These are phyloP conservation scores for Gnaphalium uliginosum DNA, from an alignment of 129 eudicot species.

Conservation along the genomic window DNA sequence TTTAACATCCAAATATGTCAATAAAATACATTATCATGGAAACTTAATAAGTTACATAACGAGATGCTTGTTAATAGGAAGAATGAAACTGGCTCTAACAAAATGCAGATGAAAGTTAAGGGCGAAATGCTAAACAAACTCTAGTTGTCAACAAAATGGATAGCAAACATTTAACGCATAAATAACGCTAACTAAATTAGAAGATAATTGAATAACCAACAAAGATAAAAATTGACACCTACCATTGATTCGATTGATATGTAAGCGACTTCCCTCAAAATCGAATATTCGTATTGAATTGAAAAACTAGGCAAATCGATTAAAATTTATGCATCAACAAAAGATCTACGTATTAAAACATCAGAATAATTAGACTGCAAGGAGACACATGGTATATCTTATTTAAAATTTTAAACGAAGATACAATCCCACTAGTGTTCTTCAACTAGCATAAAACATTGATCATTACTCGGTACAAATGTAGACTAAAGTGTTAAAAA, in stretches of 20 bases:
- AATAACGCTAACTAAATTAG: background rate
- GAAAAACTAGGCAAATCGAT: conserved; percentile 2
- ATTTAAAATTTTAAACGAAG: conserved; percentile 10
- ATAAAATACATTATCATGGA: background rate
- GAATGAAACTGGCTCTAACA: background rate
- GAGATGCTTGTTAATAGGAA: background rate
- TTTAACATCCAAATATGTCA: background rate
- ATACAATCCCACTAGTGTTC: conserved; percentile 25
- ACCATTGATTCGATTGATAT: background rate
- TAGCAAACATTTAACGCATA: conserved; percentile 12
- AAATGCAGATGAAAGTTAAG: background rate
- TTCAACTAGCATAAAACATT: conserved; percentile 20
- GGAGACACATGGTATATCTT: conserved; percentile 16
- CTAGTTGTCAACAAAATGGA: conserved; percentile 14
- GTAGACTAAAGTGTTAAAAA: conserved; percentile 17
- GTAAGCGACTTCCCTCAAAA: background rate
- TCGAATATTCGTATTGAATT: conserved; percentile 8
- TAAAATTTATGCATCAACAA: background rate
- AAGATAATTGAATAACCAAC: background rate
- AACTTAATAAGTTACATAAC: background rate
- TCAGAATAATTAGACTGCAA: conserved; percentile 2
- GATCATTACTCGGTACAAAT: conserved; percentile 23
- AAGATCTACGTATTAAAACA: background rate
- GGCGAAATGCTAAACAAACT: background rate
- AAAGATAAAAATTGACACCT: background rate